Conservation (phyloP, 2,329 filamentous ascomycete species). For the Ascosphaera aggregata region DNA sequence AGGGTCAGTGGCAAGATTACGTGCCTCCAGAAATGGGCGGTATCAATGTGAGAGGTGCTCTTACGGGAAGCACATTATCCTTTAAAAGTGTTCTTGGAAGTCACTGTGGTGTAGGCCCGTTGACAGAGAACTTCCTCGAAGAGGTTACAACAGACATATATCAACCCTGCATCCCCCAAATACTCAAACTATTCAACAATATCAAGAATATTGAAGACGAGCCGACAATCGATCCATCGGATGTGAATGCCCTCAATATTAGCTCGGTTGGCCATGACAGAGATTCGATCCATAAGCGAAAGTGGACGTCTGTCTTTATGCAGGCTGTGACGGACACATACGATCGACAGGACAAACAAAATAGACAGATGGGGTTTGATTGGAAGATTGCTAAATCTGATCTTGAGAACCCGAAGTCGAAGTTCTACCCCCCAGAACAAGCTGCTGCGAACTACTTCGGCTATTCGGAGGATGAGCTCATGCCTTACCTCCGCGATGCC, state of each 20-base stretch:
- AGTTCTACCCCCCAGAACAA: conserved; percentile 11
- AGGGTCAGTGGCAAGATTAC: conserved; percentile 7
- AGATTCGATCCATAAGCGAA: conserved; percentile 7
- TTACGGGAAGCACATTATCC: conserved; percentile 12
- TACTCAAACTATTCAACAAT: conserved; percentile 12
- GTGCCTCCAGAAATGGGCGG: conserved; percentile 11
- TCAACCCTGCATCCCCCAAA: conserved; percentile 13
- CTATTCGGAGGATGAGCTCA: conserved; percentile 18
- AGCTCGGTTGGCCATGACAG: background rate
- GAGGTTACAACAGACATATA: conserved; percentile 11
- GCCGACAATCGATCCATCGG: background rate
- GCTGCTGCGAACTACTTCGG: conserved; percentile 22
- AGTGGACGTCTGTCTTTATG: conserved; percentile 12
- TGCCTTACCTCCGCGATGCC: conserved; percentile 12
- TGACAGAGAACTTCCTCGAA: conserved; percentile 12
- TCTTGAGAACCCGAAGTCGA: conserved; percentile 10
- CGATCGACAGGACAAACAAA: conserved; percentile 11
- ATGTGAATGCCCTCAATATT: background rate
- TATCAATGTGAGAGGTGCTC: conserved; percentile 10
- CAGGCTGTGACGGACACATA: conserved; percentile 13
- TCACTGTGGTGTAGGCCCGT: conserved; percentile 11
- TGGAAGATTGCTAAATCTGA: conserved; percentile 11
- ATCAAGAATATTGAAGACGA: conserved; percentile 5
- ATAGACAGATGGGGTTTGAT: conserved; percentile 16
- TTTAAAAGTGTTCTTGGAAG: conserved; percentile 13